phyloP scores from a whole-genome alignment of 768 basidiomycete species.

The Lanmaoa pseudosensibilis region DNA sequence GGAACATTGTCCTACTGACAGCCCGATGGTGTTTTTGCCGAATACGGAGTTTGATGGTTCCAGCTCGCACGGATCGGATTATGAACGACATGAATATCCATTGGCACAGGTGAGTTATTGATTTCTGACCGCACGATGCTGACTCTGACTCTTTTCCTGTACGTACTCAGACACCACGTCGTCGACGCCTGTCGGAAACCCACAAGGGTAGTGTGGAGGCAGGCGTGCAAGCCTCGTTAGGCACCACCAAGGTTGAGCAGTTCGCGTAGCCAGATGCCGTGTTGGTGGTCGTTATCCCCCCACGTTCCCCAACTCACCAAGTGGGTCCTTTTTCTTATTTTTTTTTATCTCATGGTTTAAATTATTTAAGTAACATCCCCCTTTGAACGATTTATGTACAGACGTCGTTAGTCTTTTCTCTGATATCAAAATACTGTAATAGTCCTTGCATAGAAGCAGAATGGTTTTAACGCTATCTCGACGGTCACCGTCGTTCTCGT shows the following conservation, averaged over 20 bases:
- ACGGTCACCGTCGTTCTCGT: too few relatives aligned
- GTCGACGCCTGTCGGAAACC: background rate
- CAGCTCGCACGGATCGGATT: background rate
- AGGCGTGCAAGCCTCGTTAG: conserved; percentile 13
- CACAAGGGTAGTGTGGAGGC: background rate
- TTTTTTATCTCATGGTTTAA: too few relatives aligned
- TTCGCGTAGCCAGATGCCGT: background rate
- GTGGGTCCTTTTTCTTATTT: too few relatives aligned
- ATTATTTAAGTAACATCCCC: too few relatives aligned
- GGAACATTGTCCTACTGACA: background rate
- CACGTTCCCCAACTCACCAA: too few relatives aligned
- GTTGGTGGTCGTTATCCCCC: background rate
- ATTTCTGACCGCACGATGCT: background rate
- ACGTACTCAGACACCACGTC: background rate
- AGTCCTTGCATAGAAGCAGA: too few relatives aligned
- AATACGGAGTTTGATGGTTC: background rate
- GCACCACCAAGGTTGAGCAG: background rate
- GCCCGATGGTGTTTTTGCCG: conserved; percentile 7
- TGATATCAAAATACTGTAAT: too few relatives aligned
- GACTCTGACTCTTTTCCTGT: too few relatives aligned
- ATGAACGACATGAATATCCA: background rate
- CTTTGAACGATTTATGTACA: too few relatives aligned
- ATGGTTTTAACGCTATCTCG: too few relatives aligned
- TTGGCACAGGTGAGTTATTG: background rate
- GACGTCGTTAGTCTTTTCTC: too few relatives aligned